Evolutionary conservation across 176 grass and related monocot species (phyloP).

Genomic region (Cenchrus purpureus): DNA sequence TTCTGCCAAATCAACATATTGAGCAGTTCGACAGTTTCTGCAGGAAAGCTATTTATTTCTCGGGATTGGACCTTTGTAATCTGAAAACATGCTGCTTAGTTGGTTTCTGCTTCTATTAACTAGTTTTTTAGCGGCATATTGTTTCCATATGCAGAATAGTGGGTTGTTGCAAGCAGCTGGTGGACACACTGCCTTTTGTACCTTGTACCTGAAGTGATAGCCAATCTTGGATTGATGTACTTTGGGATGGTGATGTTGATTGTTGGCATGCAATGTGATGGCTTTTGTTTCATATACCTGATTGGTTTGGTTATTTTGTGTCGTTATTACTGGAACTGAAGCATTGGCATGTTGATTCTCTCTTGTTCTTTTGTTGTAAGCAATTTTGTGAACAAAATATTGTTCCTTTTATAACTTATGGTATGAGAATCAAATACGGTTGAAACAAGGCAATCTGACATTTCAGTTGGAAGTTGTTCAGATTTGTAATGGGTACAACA

Average conservation of each 20-base stretch:
- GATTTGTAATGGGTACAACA: too few relatives aligned
- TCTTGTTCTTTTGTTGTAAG: neutral
- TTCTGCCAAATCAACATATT: slow-evolving; percentile 6
- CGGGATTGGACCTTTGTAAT: slow-evolving; percentile 25
- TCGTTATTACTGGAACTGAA: neutral
- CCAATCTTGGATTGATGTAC: neutral
- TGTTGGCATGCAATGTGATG: neutral
- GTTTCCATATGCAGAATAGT: neutral
- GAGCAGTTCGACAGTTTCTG: neutral
- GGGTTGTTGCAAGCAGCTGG: slow-evolving; percentile 6
- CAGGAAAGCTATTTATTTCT: neutral
- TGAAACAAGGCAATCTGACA: too few relatives aligned
- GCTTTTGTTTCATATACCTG: neutral
- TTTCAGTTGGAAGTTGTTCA: too few relatives aligned
- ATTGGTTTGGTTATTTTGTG: neutral
- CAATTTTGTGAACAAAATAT: neutral
- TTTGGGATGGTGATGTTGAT: neutral
- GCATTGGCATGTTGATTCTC: neutral
- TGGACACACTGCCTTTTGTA: neutral
- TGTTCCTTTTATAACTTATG: neutral
- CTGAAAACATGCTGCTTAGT: slow-evolving; percentile 13
- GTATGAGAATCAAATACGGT: too few relatives aligned
- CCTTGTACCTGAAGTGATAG: neutral
- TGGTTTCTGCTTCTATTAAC: neutral
- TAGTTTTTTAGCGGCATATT: neutral